Conservation (phyloP, 805 yeast species). For the Torulaspora gathmanii region DNA sequence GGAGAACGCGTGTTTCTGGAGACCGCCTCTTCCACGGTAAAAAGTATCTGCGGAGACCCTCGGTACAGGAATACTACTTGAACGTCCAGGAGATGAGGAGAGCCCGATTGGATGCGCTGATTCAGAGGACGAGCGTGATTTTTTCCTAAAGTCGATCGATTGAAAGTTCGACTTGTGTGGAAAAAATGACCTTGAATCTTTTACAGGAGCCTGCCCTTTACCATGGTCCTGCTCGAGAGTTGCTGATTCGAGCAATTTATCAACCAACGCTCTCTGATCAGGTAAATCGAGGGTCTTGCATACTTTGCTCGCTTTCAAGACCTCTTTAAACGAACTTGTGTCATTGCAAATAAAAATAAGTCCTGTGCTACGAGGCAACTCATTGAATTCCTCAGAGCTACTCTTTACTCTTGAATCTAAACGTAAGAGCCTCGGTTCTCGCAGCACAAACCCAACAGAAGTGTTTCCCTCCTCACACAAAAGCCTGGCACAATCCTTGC, state of each 20-base stretch:
- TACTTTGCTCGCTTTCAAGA: background rate
- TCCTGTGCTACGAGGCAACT: background rate
- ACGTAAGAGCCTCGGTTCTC: conserved; percentile 8
- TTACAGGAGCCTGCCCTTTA: no score
- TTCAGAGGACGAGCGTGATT: background rate
- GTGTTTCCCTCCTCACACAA: conserved; percentile 16
- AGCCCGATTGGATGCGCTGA: conserved; percentile 1
- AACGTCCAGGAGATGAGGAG: conserved; percentile 2
- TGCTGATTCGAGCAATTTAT: background rate
- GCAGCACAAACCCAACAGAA: conserved; percentile 20
- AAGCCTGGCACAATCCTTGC: conserved; percentile 19
- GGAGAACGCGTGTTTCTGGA: conserved; percentile 1
- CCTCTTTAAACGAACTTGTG: background rate
- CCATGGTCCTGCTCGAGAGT: no score
- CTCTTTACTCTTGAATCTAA: conserved; percentile 8
- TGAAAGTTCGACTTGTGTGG: background rate
- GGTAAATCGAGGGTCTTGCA: no score
- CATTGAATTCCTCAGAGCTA: conserved; percentile 1
- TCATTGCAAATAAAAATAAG: background rate
- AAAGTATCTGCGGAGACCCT: conserved; percentile 2
- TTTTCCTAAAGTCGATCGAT: background rate
- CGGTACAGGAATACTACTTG: background rate
- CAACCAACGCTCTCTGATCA: background rate
- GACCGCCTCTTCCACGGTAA: background rate
- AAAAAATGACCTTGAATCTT: background rate